Percentiles rank a stretch among this genome's conserved stretches.
phyloP scores from a whole-genome alignment of 1,284 basidiomycete genomes.

The Somion occarium region DNA sequence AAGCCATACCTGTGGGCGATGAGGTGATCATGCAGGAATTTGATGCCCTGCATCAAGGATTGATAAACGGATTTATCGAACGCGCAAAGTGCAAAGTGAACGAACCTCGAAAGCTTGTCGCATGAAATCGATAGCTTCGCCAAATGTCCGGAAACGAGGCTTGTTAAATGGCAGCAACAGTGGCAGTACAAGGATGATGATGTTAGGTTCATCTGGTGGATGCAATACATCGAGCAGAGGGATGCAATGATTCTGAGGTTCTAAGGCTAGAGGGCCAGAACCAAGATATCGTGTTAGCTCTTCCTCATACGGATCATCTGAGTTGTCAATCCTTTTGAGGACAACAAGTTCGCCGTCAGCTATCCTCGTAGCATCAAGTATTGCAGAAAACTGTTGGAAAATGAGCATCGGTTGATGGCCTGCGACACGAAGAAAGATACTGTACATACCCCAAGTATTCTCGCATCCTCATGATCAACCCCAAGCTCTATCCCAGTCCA shows the following conservation, averaged over 20 bases:
- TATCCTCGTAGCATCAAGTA: slow-evolving; percentile 23
- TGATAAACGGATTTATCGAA: neutral
- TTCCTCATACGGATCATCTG: slow-evolving; percentile 15
- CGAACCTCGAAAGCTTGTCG: slow-evolving; percentile 16
- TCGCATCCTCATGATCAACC: slow-evolving; percentile 11
- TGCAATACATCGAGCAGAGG: too few relatives aligned
- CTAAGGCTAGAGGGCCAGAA: slow-evolving; percentile 15
- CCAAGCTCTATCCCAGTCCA: slow-evolving; percentile 9
- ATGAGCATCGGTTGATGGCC: neutral
- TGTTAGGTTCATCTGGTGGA: slow-evolving; percentile 11
- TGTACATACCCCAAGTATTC: neutral
- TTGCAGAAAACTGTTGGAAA: neutral
- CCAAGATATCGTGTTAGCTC: too few relatives aligned
- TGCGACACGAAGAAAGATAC: neutral
- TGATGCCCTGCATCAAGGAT: slow-evolving; percentile 25
- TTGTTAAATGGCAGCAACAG: slow-evolving; percentile 5
- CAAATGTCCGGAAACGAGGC: slow-evolving; percentile 12
- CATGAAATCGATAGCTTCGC: slow-evolving; percentile 16
- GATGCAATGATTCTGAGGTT: slow-evolving; percentile 17
- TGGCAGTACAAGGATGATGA: neutral
- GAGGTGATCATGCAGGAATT: slow-evolving; percentile 34
- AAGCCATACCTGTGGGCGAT: slow-evolving; percentile 16
- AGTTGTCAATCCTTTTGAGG: slow-evolving; percentile 17
- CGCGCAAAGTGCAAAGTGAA: neutral
- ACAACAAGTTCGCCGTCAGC: slow-evolving; percentile 19